Conservation (phyloP, 495 filamentous ascomycete genomes). For the Penicillium dipodomyicola region DNA sequence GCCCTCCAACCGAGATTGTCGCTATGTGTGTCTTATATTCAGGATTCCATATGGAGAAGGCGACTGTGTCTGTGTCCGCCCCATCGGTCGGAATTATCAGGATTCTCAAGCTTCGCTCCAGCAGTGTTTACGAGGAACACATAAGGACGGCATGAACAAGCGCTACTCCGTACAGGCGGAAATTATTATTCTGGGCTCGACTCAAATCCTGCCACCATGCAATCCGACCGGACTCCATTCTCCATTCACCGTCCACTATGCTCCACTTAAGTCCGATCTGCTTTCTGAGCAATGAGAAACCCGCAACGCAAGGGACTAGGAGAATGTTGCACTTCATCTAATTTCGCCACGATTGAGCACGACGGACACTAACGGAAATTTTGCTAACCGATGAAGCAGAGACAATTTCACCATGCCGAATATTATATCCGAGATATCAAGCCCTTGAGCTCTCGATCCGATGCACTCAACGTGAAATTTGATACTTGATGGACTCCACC, state of each 20-base stretch:
- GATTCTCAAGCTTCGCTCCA: too few species aligned
- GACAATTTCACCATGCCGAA: not conserved
- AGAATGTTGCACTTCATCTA: not conserved
- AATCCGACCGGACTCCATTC: not conserved
- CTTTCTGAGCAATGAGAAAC: slow-evolving; percentile 1
- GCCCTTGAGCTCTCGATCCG: not conserved
- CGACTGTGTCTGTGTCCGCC: too few species aligned
- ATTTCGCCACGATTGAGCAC: not conserved
- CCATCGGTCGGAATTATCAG: not conserved
- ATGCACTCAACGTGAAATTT: not conserved
- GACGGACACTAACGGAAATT: not conserved
- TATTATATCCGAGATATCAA: not conserved
- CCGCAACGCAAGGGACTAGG: not conserved
- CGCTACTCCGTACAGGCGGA: not conserved
- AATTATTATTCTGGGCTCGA: not conserved
- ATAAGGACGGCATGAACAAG: too few species aligned
- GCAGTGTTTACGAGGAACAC: too few species aligned
- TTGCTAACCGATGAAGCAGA: not conserved
- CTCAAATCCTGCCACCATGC: not conserved
- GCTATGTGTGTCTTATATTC: too few species aligned
- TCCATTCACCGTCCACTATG: not conserved
- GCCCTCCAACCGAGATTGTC: too few species aligned
- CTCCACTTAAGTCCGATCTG: slow-evolving; percentile 4
- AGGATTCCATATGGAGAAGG: too few species aligned
- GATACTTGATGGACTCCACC: not conserved